Evolutionary conservation across 2,329 filamentous ascomycete genomes (phyloP).

Genomic region (Exophiala sp.): DNA sequence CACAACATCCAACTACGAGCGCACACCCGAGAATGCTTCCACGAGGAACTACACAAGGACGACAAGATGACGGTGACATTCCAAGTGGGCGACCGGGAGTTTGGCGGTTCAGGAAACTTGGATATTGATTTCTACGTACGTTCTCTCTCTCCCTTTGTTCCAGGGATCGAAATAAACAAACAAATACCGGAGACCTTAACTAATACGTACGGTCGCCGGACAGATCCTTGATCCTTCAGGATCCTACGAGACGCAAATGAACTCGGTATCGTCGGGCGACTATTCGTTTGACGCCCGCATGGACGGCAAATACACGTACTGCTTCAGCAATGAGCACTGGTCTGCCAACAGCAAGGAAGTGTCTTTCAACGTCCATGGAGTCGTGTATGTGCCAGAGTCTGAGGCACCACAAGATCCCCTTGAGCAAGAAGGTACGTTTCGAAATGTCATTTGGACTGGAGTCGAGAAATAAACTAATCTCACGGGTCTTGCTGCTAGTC

Average conservation of each 20-base stretch:
- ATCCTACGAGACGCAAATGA: conserved; percentile 72
- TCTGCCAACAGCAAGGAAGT: conserved; percentile 94
- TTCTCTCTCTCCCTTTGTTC: neutral
- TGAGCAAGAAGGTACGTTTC: conserved; percentile 72
- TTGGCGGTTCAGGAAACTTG: conserved; percentile 86
- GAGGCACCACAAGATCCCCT: conserved; percentile 81
- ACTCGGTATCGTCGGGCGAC: conserved; percentile 79
- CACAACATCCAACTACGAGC: conserved; percentile 96
- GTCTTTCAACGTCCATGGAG: conserved; percentile 97
- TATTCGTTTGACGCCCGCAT: conserved; percentile 79
- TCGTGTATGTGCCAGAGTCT: conserved; percentile 89
- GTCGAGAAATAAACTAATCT: too few species aligned
- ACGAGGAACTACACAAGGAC: conserved; percentile 84
- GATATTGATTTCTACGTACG: conserved; percentile 98
- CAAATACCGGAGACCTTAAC: neutral
- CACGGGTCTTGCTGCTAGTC: conserved; percentile 52
- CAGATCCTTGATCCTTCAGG: conserved; percentile 73
- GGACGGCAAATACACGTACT: conserved; percentile 91
- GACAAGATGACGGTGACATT: conserved; percentile 99
- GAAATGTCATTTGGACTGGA: too few species aligned
- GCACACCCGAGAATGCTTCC: conserved; percentile 95
- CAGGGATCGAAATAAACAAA: neutral
- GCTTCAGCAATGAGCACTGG: conserved; percentile 99
- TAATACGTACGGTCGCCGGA: neutral
- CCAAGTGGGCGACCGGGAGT: conserved; percentile 95